Evolutionary conservation across 768 basidiomycete species (phyloP).

Genomic region (Tephrocybe sp.): DNA sequence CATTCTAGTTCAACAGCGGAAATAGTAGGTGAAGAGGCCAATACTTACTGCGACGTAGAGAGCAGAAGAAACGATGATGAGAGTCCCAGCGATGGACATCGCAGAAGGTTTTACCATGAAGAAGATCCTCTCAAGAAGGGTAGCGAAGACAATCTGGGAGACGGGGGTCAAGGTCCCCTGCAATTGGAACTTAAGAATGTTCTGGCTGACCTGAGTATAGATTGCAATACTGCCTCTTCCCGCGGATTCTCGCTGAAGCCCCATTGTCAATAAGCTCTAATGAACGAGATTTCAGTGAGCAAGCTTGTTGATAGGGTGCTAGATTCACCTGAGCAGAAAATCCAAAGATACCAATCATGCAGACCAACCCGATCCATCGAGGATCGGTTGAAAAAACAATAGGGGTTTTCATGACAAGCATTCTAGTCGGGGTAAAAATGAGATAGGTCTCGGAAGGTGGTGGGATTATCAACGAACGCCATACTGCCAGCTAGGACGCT

Average conservation of each 20-base stretch:
- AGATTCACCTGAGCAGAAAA: constrained; percentile 54
- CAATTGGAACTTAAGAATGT: background rate
- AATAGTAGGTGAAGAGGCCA: background rate
- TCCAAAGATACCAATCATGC: constrained; percentile 51
- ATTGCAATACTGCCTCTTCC: constrained; percentile 60
- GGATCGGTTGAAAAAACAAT: constrained; percentile 42
- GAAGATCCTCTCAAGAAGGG: constrained; percentile 59
- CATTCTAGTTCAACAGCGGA: background rate
- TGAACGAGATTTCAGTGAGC: background rate
- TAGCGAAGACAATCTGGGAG: constrained; percentile 62
- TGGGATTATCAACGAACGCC: constrained; percentile 27
- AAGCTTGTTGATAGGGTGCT: constrained; percentile 32
- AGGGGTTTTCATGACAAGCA: constrained; percentile 23
- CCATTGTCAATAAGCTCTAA: constrained; percentile 56
- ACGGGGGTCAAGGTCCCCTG: background rate
- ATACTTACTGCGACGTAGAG: constrained; percentile 60
- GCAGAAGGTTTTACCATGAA: constrained; percentile 59
- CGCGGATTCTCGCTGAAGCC: constrained; percentile 41
- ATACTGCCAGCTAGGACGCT: constrained; percentile 41
- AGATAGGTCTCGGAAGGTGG: constrained; percentile 16
- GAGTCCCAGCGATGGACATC: constrained; percentile 59
- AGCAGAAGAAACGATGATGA: constrained; percentile 62
- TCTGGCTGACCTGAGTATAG: constrained; percentile 32
- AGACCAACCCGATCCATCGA: constrained; percentile 44
- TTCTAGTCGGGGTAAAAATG: background rate